Conservation (phyloP, 2,329 filamentous ascomycete genomes). For the Waltergamsia citrina region DNA sequence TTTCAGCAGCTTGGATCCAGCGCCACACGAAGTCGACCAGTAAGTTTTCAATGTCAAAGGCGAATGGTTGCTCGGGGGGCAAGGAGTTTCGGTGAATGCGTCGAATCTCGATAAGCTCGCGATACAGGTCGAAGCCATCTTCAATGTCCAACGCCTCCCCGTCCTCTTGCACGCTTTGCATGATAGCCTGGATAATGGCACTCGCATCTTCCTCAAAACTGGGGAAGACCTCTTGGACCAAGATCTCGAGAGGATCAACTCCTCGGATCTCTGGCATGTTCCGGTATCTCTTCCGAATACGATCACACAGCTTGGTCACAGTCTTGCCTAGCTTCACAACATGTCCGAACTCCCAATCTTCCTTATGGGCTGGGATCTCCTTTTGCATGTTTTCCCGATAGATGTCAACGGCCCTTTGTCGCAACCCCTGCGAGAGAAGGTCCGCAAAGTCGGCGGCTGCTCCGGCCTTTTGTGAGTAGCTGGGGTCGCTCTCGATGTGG, state of each 20-base stretch:
- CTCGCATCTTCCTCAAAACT: conserved; percentile 84
- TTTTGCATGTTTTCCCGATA: conserved; percentile 73
- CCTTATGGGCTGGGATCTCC: conserved; percentile 68
- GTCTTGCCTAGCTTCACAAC: conserved; percentile 82
- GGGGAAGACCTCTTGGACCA: conserved; percentile 78
- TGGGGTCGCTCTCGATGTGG: conserved; percentile 71
- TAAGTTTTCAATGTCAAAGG: conserved; percentile 78
- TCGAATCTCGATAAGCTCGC: conserved; percentile 76
- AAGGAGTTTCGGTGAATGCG: conserved; percentile 69
- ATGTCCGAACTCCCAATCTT: conserved; percentile 84
- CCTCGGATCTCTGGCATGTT: conserved; percentile 85
- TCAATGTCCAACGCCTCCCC: conserved; percentile 73
- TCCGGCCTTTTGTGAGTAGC: conserved; percentile 61
- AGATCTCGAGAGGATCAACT: conserved; percentile 51
- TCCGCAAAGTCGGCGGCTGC: conserved; percentile 64
- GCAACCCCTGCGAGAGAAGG: conserved; percentile 63
- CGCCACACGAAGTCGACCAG: conserved; percentile 92
- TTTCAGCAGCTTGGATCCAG: conserved; percentile 78
- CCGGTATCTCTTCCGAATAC: conserved; percentile 85
- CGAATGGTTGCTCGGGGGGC: conserved; percentile 59
- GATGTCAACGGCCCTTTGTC: conserved; percentile 64
- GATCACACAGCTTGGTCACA: conserved; percentile 76
- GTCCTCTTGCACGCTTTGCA: conserved; percentile 60
- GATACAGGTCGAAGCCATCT: conserved; percentile 91
- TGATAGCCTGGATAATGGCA: conserved; percentile 73